A percentile compares a stretch with the other conserved stretches of the same genome.
phyloP scores from a whole-genome alignment of 2,329 filamentous ascomycete species.

The Thermothelomyces thermophilus region DNA sequence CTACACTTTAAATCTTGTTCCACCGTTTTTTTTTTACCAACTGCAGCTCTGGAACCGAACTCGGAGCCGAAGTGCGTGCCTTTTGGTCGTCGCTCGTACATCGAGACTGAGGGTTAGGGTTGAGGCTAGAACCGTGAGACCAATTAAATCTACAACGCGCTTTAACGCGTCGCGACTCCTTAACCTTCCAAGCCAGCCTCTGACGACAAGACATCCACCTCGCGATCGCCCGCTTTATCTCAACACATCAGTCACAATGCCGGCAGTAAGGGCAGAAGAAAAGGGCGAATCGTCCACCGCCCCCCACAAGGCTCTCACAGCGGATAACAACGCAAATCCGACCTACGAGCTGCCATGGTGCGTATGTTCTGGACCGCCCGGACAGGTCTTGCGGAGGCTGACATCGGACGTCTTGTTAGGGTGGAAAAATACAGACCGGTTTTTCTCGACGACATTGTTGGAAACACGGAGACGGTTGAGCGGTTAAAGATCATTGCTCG shows the following conservation, averaged over 20 bases:
- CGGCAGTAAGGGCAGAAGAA: slow-evolving; percentile 44
- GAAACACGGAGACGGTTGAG: slow-evolving; percentile 96
- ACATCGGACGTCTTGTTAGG: slow-evolving; percentile 44
- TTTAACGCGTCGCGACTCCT: slow-evolving; percentile 11
- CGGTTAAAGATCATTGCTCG: slow-evolving; percentile 96
- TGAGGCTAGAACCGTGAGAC: background rate
- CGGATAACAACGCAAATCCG: slow-evolving; percentile 42
- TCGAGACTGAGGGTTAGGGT: slow-evolving; percentile 25
- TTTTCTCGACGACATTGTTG: slow-evolving; percentile 93
- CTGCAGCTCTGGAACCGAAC: too few species aligned
- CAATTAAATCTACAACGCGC: slow-evolving; percentile 20
- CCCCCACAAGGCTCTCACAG: slow-evolving; percentile 48
- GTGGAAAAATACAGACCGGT: slow-evolving; percentile 97
- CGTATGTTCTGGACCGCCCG: slow-evolving; percentile 4
- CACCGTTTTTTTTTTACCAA: too few species aligned
- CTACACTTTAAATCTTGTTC: too few species aligned
- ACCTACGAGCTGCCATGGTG: slow-evolving; percentile 78
- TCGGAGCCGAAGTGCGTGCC: too few species aligned
- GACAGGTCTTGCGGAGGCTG: background rate
- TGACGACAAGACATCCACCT: background rate
- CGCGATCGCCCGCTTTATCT: background rate
- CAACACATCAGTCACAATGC: slow-evolving; percentile 33
- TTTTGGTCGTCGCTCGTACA: too few species aligned
- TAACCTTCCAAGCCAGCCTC: background rate
- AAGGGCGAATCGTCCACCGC: slow-evolving; percentile 56